Conservation (phyloP, 2,329 filamentous ascomycete genomes). For the Phaeosphaeriaceae sp. region DNA sequence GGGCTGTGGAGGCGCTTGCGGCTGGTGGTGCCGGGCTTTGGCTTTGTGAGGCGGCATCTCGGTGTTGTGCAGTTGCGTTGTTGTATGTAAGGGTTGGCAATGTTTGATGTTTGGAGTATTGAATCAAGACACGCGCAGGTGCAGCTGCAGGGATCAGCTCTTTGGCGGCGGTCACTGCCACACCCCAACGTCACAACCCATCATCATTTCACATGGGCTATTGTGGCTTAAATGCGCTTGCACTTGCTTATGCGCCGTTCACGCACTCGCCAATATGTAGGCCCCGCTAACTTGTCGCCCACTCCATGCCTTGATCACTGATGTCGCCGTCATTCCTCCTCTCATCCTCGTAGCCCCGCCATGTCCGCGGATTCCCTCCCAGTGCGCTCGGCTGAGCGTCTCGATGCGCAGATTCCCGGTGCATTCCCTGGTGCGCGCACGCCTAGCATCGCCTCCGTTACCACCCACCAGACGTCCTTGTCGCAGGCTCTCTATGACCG, state of each 20-base stretch:
- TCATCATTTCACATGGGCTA: constrained; percentile 16
- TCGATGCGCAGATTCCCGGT: constrained; percentile 57
- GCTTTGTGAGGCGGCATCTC: constrained; percentile 39
- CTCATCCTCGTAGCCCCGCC: constrained; percentile 20
- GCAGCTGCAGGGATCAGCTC: not conserved
- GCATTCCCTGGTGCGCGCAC: constrained; percentile 52
- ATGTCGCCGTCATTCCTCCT: constrained; percentile 3
- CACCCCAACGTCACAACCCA: not conserved
- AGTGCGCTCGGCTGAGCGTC: constrained; percentile 32
- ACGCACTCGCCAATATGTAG: constrained; percentile 11
- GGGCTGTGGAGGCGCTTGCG: constrained; percentile 51
- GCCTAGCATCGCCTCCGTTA: constrained; percentile 31
- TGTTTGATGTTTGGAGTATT: not conserved
- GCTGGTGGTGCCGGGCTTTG: constrained; percentile 39
- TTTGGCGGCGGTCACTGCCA: not conserved
- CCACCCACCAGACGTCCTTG: constrained; percentile 56
- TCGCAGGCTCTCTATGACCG: constrained; percentile 72
- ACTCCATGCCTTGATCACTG: not conserved
- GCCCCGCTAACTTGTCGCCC: not conserved
- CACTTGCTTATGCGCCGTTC: constrained; percentile 6
- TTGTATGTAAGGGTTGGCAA: constrained; percentile 2
- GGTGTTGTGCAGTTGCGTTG: not conserved
- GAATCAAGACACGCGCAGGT: not conserved
- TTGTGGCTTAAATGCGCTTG: constrained; percentile 21
- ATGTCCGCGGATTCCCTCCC: constrained; percentile 36